These are phyloP conservation scores for Fusarium sp. DNA, from an alignment of 2,329 filamentous ascomycete genomes.

Conservation along the genomic window DNA sequence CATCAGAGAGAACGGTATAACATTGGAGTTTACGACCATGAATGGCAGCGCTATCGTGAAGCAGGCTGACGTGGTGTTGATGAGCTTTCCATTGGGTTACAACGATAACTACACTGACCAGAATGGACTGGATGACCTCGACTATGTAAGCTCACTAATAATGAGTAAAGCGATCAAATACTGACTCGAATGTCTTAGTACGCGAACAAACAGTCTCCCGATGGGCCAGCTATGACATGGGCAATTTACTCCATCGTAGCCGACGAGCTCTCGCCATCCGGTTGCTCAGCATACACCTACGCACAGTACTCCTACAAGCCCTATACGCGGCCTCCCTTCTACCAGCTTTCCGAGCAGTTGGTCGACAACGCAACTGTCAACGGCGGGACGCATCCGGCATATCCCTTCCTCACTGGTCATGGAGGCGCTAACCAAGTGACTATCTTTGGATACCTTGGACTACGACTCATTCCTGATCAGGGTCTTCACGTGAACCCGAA, in stretches of 20 bases:
- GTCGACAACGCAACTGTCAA: neutral
- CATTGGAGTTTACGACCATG: neutral
- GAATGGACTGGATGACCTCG: neutral
- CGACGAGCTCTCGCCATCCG: neutral
- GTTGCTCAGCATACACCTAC: neutral
- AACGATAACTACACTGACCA: slow-evolving; percentile 6
- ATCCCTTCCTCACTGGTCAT: neutral
- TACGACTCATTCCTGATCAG: neutral
- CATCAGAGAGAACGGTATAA: neutral
- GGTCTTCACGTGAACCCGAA: neutral
- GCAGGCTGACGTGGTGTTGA: neutral
- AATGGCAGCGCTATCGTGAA: neutral
- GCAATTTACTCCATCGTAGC: slow-evolving; percentile 7
- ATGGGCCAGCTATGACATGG: neutral
- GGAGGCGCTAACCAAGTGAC: slow-evolving; percentile 1
- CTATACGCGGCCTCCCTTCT: neutral
- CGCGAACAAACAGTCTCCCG: neutral
- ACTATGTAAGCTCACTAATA: neutral
- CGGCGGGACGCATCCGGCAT: neutral
- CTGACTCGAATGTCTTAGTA: neutral
- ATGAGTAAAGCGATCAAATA: too few species aligned
- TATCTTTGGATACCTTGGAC: neutral
- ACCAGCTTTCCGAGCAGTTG: neutral
- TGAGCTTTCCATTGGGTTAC: neutral
- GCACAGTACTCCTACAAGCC: slow-evolving; percentile 1